Percentiles rank a stretch among this genome's conserved stretches.
Conservation (phyloP, 768 basidiomycete genomes). For the Cystobasidium onofrii region DNA sequence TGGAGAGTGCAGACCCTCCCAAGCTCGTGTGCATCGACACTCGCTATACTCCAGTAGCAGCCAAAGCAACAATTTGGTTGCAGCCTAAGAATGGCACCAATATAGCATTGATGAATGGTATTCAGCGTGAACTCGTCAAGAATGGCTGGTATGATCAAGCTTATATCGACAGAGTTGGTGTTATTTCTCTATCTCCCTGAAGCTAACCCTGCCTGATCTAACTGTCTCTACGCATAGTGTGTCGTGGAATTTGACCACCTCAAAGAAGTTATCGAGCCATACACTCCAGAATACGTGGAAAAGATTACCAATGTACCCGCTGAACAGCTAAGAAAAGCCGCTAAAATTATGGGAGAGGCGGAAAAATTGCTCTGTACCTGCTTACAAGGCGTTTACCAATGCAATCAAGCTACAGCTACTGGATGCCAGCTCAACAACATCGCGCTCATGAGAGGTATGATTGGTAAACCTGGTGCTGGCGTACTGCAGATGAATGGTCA, state of each 20-base stretch:
- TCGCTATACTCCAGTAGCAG: conserved; percentile 33
- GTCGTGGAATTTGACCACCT: conserved; percentile 37
- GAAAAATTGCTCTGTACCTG: conserved; percentile 37
- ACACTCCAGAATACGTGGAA: conserved; percentile 35
- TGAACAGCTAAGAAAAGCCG: conserved; percentile 33
- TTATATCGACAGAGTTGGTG: conserved; percentile 28
- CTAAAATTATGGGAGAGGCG: conserved; percentile 32
- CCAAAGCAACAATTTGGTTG: conserved; percentile 35
- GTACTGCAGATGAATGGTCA: conserved; percentile 40
- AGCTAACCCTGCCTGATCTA: too few species aligned
- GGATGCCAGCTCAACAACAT: conserved; percentile 40
- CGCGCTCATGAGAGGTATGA: conserved; percentile 35
- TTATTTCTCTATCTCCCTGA: too few species aligned
- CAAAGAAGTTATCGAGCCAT: conserved; percentile 33
- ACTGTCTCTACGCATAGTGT: too few species aligned
- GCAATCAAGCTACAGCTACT: conserved; percentile 38
- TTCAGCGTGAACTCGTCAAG: conserved; percentile 36
- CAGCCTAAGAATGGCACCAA: conserved; percentile 34
- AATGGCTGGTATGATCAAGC: conserved; percentile 36
- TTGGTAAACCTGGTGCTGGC: conserved; percentile 36
- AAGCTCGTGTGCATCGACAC: conserved; percentile 38
- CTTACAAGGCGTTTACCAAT: conserved; percentile 40
- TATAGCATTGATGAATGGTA: conserved; percentile 37
- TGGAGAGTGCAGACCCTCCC: conserved; percentile 37
- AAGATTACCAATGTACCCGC: conserved; percentile 36